phyloP scores from a whole-genome alignment of 208 protist species.

The Histomonas meleagridis region DNA sequence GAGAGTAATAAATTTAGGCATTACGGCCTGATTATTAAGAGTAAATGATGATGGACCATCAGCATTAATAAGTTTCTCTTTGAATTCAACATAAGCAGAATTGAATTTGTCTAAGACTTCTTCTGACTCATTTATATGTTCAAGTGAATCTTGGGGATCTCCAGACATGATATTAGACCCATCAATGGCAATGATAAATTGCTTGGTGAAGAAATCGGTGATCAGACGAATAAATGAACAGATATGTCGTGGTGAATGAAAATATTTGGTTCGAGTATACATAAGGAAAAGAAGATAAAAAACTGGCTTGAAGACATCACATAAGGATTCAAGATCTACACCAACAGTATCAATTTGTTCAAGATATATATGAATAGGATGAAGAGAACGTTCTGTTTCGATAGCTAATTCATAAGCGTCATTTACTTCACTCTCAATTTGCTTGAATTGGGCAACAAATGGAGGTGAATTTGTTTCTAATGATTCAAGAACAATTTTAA shows the following conservation, averaged over 20 bases:
- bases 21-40: constrained; percentile 16
- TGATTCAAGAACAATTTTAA: background rate
- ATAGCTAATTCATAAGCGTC: background rate
- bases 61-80: background rate
- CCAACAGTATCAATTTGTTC: background rate
- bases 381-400: background rate
- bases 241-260: background rate
- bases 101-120: background rate
- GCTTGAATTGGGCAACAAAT: background rate
- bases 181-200: constrained; percentile 28
- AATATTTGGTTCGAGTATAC: background rate
- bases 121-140: background rate
- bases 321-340: background rate
- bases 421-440: too few relatives aligned
- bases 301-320: background rate
- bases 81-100: background rate
- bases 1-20: background rate
- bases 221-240: background rate
- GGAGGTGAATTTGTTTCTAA: background rate
- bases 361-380: background rate
- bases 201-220: background rate
- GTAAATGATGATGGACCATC: background rate
- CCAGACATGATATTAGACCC: background rate
- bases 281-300: constrained; percentile 11
- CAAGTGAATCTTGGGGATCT: background rate